Evolutionary conservation across 106 monocot genomes (phyloP).

Genomic region (Apostasia ramifera): DNA sequence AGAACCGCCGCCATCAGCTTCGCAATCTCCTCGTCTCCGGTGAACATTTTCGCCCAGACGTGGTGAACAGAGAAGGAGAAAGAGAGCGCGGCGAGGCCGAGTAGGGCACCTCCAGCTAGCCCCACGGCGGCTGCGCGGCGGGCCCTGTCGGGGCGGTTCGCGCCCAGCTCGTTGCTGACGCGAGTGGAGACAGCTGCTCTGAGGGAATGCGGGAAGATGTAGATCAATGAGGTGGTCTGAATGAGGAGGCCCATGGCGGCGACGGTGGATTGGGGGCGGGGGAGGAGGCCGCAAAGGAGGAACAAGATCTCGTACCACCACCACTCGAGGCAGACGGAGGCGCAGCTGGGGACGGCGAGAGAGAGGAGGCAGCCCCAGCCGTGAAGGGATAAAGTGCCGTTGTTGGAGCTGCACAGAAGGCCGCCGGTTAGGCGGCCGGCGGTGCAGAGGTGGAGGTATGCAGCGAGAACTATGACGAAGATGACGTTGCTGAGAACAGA

Average conservation of each 20-base stretch:
- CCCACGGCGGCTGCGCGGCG: background rate
- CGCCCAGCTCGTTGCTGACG: slow-evolving; percentile 5
- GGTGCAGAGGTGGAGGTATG: slow-evolving; percentile 52
- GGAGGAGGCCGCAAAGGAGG: slow-evolving; percentile 4
- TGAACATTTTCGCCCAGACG: background rate
- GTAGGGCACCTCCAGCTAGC: background rate
- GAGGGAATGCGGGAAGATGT: slow-evolving; percentile 4
- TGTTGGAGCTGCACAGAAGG: background rate
- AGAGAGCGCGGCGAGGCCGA: background rate
- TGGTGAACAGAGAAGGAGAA: background rate
- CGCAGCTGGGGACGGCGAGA: slow-evolving; percentile 2
- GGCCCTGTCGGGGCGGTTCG: background rate
- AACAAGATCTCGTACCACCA: slow-evolving; percentile 12
- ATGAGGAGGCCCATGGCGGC: slow-evolving; percentile 8
- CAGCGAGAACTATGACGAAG: slow-evolving; percentile 36
- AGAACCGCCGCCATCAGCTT: slow-evolving; percentile 15
- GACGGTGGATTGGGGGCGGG: background rate
- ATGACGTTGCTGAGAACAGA: slow-evolving; percentile 50
- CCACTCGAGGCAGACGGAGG: background rate
- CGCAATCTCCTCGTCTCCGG: background rate
- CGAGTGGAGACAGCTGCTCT: background rate
- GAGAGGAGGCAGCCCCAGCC: slow-evolving; percentile 23
- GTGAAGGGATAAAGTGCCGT: slow-evolving; percentile 1
- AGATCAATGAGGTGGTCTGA: background rate
- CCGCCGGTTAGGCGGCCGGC: slow-evolving; percentile 38